Percentiles rank a stretch among this genome's conserved stretches.
These are phyloP conservation scores for Gleditsia sinensis DNA, from an alignment of 306 rosid species.

Conservation along the genomic window DNA sequence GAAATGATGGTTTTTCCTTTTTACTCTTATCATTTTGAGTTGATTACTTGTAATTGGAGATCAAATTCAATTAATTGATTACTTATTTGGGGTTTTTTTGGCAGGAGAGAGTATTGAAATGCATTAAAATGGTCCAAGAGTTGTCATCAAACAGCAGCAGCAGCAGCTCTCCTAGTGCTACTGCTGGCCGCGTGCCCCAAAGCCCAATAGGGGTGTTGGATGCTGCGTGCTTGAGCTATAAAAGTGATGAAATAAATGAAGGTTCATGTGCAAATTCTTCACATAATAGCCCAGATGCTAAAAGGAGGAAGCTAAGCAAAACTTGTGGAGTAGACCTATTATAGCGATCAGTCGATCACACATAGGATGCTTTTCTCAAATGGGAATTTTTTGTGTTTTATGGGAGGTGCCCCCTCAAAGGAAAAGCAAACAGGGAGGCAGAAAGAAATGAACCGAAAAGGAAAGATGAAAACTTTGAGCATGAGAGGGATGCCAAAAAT, in stretches of 20 bases:
- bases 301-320: constrained; percentile 88
- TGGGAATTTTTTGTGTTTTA: constrained; percentile 43
- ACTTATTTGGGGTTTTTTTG: constrained; percentile 21
- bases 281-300: constrained; percentile 58
- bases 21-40: constrained; percentile 23
- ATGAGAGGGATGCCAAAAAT: constrained; percentile 12
- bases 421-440: constrained; percentile 21
- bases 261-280: constrained; percentile 74
- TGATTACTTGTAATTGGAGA: constrained; percentile 28
- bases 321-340: constrained; percentile 61
- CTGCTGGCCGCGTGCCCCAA: constrained; percentile 55
- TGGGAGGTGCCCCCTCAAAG: constrained; percentile 38
- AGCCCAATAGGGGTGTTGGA: constrained; percentile 91
- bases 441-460: constrained; percentile 27
- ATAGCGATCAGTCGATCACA: constrained; percentile 38
- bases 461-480: not conserved
- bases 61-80: not conserved
- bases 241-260: constrained; percentile 66
- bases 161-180: not conserved
- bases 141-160: constrained; percentile 31
- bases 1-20: constrained; percentile 28
- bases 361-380: constrained; percentile 39
- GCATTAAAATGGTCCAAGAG: constrained; percentile 55
- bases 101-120: constrained; percentile 81
- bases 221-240: constrained; percentile 76